Evolutionary conservation across 305 asterid genomes (phyloP).

Genomic region (Fraxinus baroniana): DNA sequence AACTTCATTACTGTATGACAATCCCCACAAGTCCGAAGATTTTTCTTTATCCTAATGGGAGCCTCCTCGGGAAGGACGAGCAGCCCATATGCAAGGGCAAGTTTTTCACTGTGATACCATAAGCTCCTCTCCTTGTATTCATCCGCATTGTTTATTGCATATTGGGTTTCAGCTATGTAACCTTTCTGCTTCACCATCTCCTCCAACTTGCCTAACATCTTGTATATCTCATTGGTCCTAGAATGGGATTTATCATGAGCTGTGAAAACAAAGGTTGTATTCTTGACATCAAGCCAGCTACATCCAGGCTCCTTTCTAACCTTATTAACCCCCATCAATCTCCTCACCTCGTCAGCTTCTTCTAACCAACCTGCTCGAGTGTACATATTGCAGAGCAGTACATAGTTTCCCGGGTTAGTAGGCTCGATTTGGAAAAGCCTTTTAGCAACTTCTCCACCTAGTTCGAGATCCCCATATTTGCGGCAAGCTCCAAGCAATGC

Average conservation of each 20-base stretch:
- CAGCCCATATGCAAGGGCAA: conserved; percentile 44
- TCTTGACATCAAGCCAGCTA: conserved; percentile 61
- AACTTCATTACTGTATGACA: conserved; percentile 46
- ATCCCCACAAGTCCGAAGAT: conserved; percentile 44
- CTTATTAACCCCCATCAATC: conserved; percentile 38
- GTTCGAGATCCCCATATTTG: conserved; percentile 39
- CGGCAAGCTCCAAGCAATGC: conserved; percentile 60
- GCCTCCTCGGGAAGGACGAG: conserved; percentile 38
- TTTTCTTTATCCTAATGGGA: conserved; percentile 47
- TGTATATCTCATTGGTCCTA: conserved; percentile 39
- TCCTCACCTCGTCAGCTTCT: conserved; percentile 50
- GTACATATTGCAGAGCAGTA: conserved; percentile 49
- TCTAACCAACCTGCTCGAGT: conserved; percentile 34
- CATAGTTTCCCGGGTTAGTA: conserved; percentile 48
- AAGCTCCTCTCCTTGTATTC: conserved; percentile 34
- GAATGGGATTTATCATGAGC: conserved; percentile 49
- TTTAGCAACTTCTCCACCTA: conserved; percentile 43
- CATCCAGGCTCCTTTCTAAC: conserved; percentile 53
- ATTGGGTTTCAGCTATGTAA: conserved; percentile 28
- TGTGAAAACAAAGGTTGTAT: conserved; percentile 39
- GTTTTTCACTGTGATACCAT: conserved; percentile 49
- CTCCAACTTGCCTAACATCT: conserved; percentile 41
- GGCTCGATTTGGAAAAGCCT: conserved; percentile 43
- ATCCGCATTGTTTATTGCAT: conserved; percentile 20
- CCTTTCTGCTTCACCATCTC: conserved; percentile 45